phyloP scores from a whole-genome alignment of 352 stramenopile species.

The Phytophthora pisi region DNA sequence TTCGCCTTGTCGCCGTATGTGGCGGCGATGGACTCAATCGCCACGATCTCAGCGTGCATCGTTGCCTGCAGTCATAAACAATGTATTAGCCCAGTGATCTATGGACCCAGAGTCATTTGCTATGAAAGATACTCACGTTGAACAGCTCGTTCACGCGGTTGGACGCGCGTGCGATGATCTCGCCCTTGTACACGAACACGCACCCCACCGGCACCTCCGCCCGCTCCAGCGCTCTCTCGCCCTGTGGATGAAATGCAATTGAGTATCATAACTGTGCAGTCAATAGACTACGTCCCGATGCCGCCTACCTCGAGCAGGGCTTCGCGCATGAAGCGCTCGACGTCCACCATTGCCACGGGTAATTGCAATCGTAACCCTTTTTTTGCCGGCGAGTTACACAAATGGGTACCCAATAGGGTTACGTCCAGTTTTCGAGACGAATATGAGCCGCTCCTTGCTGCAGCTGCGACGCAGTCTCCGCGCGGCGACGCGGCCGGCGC shows the following conservation, averaged over 20 bases:
- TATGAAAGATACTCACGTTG: conserved; percentile 55
- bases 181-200: conserved; percentile 86
- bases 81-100: background rate
- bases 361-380: conserved; percentile 1
- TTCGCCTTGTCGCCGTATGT: conserved; percentile 45
- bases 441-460: conserved; percentile 37
- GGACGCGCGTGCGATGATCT: conserved; percentile 79
- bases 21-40: conserved; percentile 81
- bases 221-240: conserved; percentile 70
- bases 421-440: background rate
- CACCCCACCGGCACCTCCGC: conserved; percentile 92
- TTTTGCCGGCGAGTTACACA: conserved; percentile 4
- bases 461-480: conserved; percentile 32
- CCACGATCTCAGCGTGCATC: conserved; percentile 92
- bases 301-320: conserved; percentile 64
- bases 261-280: background rate
- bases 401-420: conserved; percentile 9
- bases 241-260: conserved; percentile 41
- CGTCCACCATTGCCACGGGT: conserved; percentile 19
- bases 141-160: conserved; percentile 91
- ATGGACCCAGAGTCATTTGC: background rate
- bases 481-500: conserved; percentile 15
- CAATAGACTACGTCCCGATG: background rate
- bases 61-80: conserved; percentile 58
- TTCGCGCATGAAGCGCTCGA: conserved; percentile 70